phyloP scores from a whole-genome alignment of 805 yeast genomes.

The Debaryomyces tyrocola region DNA sequence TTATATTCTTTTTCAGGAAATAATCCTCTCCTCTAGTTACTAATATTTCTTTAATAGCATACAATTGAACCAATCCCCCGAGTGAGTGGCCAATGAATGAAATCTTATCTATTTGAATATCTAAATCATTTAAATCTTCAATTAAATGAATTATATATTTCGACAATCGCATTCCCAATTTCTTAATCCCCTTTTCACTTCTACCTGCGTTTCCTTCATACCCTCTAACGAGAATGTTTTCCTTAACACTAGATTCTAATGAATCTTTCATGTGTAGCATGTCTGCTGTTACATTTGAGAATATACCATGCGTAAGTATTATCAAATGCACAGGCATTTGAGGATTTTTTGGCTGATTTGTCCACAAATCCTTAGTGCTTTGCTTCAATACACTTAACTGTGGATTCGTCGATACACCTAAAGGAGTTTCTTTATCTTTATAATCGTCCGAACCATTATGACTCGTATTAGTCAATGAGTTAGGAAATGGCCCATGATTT shows the following conservation, averaged over 20 bases:
- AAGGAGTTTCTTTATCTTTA: neutral
- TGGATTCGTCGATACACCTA: conserved; percentile 16
- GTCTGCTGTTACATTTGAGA: conserved; percentile 45
- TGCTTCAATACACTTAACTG: conserved; percentile 24
- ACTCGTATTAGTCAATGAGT: neutral
- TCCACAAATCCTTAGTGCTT: conserved; percentile 36
- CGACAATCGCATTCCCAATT: conserved; percentile 33
- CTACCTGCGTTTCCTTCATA: conserved; percentile 40
- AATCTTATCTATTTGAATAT: conserved; percentile 23
- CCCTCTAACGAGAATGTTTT: conserved; percentile 40
- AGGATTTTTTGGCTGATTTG: conserved; percentile 21
- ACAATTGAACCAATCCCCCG: conserved; percentile 45
- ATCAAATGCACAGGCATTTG: conserved; percentile 38
- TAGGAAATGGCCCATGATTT: conserved; percentile 22
- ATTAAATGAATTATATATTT: conserved; percentile 26
- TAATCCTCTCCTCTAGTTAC: conserved; percentile 28
- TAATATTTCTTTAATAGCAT: conserved; percentile 39
- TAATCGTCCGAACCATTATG: neutral
- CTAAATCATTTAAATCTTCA: conserved; percentile 16
- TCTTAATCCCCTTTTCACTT: conserved; percentile 42
- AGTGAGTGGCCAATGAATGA: conserved; percentile 46
- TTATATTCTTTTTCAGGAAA: conserved; percentile 25
- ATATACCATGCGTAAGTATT: conserved; percentile 44
- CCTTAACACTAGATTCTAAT: conserved; percentile 23
- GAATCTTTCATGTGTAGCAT: conserved; percentile 42